These are phyloP conservation scores for Trichoderma sp. DNA, from an alignment of 2,329 filamentous ascomycete species.

Conservation along the genomic window DNA sequence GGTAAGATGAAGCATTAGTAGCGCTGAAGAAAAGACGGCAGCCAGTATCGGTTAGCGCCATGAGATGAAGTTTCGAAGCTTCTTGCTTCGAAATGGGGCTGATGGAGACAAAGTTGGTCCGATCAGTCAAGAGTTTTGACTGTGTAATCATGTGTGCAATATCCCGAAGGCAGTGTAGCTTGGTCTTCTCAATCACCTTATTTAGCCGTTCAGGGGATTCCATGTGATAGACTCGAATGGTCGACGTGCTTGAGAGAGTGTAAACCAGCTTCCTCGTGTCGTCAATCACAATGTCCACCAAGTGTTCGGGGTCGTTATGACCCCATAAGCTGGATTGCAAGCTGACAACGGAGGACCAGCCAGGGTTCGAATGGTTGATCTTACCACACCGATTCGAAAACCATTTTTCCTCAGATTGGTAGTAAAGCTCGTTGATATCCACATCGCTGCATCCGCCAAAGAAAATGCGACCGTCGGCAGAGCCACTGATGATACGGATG, in stretches of 20 bases:
- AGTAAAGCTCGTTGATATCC: constrained; percentile 91
- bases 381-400: constrained; percentile 87
- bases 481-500: constrained; percentile 78
- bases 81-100: constrained; percentile 80
- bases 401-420: constrained; percentile 97
- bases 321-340: constrained; percentile 56
- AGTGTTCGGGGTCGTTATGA: constrained; percentile 61
- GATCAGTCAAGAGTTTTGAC: constrained; percentile 70
- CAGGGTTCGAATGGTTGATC: constrained; percentile 81
- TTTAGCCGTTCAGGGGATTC: constrained; percentile 65
- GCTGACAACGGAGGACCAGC: constrained; percentile 67
- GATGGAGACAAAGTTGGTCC: constrained; percentile 78
- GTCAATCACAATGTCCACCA: constrained; percentile 83
- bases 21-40: constrained; percentile 92
- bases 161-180: constrained; percentile 65
- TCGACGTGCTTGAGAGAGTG: constrained; percentile 84
- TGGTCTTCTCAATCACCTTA: constrained; percentile 68
- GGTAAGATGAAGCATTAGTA: constrained; percentile 74
- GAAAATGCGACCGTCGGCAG: constrained; percentile 88
- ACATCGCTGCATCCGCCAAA: constrained; percentile 80
- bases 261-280: constrained; percentile 88
- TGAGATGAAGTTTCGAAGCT: constrained; percentile 81
- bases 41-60: constrained; percentile 88
- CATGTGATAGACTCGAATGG: constrained; percentile 90
- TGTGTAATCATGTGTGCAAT: constrained; percentile 85